Evolutionary conservation across 495 filamentous ascomycete species (phyloP).

Genomic region (Penicillium goetzii): DNA sequence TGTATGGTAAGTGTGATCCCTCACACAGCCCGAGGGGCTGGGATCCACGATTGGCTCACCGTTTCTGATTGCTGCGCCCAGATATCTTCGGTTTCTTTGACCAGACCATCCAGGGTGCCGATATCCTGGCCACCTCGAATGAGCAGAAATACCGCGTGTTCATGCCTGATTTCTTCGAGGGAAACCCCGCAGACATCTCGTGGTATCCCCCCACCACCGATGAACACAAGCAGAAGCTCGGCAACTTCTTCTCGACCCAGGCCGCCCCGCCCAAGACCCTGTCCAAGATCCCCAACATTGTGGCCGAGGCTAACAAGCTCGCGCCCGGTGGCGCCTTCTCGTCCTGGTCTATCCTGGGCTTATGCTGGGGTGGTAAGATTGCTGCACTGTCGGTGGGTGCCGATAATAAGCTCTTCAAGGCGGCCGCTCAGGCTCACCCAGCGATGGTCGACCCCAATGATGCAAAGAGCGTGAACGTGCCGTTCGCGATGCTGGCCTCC

Average conservation of each 20-base stretch:
- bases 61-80: conserved; percentile 11
- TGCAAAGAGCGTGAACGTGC: conserved; percentile 66
- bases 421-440: conserved; percentile 74
- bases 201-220: conserved; percentile 78
- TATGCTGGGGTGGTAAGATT: conserved; percentile 94
- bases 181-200: conserved; percentile 47
- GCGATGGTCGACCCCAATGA: conserved; percentile 83
- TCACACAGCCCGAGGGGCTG: not conserved
- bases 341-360: conserved; percentile 86
- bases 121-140: conserved; percentile 54
- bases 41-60: conserved; percentile 1
- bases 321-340: conserved; percentile 52
- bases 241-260: conserved; percentile 73
- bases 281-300: conserved; percentile 62
- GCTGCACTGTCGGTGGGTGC: conserved; percentile 60
- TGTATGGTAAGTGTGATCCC: conserved; percentile 46
- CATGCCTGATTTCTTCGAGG: conserved; percentile 63
- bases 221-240: conserved; percentile 77
- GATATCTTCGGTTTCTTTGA: conserved; percentile 62
- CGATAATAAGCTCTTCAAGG: conserved; percentile 66
- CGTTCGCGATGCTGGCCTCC: conserved; percentile 67
- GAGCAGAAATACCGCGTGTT: conserved; percentile 59
- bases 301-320: conserved; percentile 58
- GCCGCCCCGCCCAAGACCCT: conserved; percentile 67
- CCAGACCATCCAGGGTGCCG: conserved; percentile 61